A percentile compares a stretch with the other conserved stretches of the same genome.
Conservation (phyloP, 805 yeast species). For the Schwanniomyces yamadae region DNA sequence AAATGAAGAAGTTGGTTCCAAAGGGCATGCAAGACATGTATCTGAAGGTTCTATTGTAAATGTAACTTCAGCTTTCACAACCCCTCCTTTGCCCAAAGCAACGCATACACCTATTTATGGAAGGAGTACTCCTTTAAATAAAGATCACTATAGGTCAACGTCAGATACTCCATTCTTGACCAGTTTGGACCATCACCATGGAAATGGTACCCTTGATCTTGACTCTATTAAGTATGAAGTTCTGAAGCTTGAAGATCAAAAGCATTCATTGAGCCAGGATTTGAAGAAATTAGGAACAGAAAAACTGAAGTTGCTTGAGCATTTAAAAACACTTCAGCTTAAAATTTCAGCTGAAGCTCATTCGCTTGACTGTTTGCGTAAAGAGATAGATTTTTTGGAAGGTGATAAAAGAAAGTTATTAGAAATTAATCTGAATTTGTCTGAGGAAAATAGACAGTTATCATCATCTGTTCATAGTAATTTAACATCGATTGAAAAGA, state of each 20-base stretch:
- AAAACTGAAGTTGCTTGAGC: constrained; percentile 15
- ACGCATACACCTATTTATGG: constrained; percentile 7
- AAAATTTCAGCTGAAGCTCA: constrained; percentile 42
- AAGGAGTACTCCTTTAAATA: constrained; percentile 8
- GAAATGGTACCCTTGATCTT: constrained; percentile 10
- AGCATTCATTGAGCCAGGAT: constrained; percentile 24
- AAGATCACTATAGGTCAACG: constrained; percentile 40
- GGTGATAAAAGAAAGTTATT: constrained; percentile 44
- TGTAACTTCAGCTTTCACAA: constrained; percentile 34
- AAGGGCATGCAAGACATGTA: constrained; percentile 38
- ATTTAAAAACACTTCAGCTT: constrained; percentile 39
- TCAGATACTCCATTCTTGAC: constrained; percentile 41
- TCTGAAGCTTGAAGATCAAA: constrained; percentile 28
- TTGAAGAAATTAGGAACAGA: constrained; percentile 27
- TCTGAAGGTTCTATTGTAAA: constrained; percentile 37
- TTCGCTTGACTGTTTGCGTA: constrained; percentile 41
- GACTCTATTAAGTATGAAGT: constrained; percentile 34
- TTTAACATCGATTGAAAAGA: neutral
- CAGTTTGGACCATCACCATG: constrained; percentile 14
- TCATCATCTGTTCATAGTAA: constrained; percentile 5
- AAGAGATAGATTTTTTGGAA: constrained; percentile 53
- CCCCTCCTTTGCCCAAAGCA: constrained; percentile 47
- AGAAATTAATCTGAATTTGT: constrained; percentile 22
- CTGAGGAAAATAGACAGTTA: constrained; percentile 19
- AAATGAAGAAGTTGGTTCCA: constrained; percentile 9